Conservation (phyloP, 225 moss, liverwort and hornwort genomes). For the Ulota crispa region DNA sequence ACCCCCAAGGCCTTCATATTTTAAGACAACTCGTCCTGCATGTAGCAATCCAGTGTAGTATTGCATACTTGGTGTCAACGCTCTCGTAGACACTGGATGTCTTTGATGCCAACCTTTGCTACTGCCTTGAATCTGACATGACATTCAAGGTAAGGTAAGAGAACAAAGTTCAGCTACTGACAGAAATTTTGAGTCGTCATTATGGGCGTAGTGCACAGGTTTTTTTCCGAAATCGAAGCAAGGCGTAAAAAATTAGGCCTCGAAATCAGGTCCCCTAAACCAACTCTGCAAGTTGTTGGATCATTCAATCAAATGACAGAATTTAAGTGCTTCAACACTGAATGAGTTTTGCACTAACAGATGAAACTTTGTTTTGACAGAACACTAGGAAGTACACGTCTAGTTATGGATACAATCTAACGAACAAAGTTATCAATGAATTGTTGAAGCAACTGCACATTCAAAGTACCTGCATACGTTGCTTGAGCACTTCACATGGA, state of each 20-base stretch:
- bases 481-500: constrained; percentile 79
- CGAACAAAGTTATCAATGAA: background rate
- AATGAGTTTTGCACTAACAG: background rate
- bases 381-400: background rate
- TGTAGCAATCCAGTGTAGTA: constrained; percentile 67
- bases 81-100: constrained; percentile 36
- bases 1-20: constrained; percentile 62
- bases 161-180: background rate
- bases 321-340: background rate
- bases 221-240: constrained; percentile 5
- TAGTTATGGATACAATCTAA: constrained; percentile 6
- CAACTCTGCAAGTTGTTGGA: background rate
- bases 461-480: constrained; percentile 66
- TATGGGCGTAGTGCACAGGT: background rate
- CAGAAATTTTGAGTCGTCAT: background rate
- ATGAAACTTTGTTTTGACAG: background rate
- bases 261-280: background rate
- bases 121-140: constrained; percentile 59
- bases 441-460: constrained; percentile 8
- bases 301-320: constrained; percentile 1
- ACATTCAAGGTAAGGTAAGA: background rate
- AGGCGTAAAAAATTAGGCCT: background rate
- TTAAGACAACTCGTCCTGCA: constrained; percentile 60
- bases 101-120: constrained; percentile 54
- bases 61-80: constrained; percentile 44